Evolutionary conservation across 805 yeast genomes (phyloP), one percentile per base, ranked within the genome.

Genomic region (Blastobotrys parvus): DNA sequence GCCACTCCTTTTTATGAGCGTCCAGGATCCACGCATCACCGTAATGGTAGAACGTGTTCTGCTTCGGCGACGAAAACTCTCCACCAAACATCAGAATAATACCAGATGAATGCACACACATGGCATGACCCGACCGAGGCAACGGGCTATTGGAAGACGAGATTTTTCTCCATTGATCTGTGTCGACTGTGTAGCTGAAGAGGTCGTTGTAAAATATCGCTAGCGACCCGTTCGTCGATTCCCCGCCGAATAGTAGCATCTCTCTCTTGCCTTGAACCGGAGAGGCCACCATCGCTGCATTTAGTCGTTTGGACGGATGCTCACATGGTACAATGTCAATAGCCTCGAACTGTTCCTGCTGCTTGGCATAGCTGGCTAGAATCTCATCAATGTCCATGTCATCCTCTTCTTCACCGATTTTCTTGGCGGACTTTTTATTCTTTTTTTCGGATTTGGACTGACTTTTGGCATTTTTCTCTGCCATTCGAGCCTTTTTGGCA

Each of bases 11-110:
- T 15, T 82, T 70, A 25, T 73, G 77, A 1, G 89, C 75, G 56
- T 92, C 97, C 46, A 90, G 67, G 38, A 90, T 71, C 98, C 98
- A 90, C 3, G 96, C 82, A 58, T 90, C 98, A 15, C 95, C 90
- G 60, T 86, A 90, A 63, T 90, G 98, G 61, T 92, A 92, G 63
- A 90, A 90, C 0, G 96, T 87, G 40, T 86, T 78, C 61, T 90
- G 98, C 55, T 90, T 90, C 3, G 97, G 97, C 13, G 95, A 84
- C 1, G 96, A 85, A 55, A 92, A 90, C 63, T 90, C 98, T 55
- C 98, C 98, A 39, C 97, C 98, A 65, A 87, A 92, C 69, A 90
- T 64, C 46, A 90, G 61, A 21, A 86, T 74, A 2, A 89, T 68
- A 8, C 97, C 97, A 2, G 88, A 77, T 1, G 96, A 95, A 62